Percentiles rank a stretch among this genome's conserved stretches.
Conservation (phyloP, 768 basidiomycete genomes). For the Hypholoma fasciculare region DNA sequence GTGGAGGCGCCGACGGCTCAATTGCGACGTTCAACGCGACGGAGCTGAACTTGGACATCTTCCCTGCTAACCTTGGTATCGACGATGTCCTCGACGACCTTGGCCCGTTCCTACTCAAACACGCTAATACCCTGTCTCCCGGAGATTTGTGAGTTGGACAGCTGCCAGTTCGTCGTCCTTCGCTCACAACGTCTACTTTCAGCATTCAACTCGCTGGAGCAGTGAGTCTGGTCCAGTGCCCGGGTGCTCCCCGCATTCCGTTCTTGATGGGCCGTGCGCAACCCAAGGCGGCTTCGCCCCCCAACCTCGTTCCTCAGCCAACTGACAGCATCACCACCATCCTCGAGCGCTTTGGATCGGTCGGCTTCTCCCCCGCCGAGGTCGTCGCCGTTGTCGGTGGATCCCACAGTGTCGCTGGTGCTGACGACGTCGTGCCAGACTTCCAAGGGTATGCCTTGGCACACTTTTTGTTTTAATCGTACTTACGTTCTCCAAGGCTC, state of each 20-base stretch:
- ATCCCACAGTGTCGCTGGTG: conserved; percentile 18
- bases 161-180: background rate
- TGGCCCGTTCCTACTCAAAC: conserved; percentile 30
- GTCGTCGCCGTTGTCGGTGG: conserved; percentile 34
- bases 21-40: conserved; percentile 44
- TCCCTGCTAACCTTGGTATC: conserved; percentile 43
- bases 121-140: conserved; percentile 31
- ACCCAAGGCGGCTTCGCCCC: conserved; percentile 31
- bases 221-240: conserved; percentile 41
- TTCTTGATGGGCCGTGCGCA: conserved; percentile 39
- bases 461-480: background rate
- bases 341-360: conserved; percentile 33
- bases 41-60: conserved; percentile 40
- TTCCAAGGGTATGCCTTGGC: conserved; percentile 4
- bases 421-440: conserved; percentile 15
- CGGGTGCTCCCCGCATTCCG: conserved; percentile 41
- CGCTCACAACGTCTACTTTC: too few relatives aligned
- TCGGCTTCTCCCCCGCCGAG: conserved; percentile 34
- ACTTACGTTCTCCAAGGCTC: conserved; percentile 19
- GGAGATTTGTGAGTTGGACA: conserved; percentile 44
- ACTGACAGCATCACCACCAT: conserved; percentile 28
- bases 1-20: conserved; percentile 50
- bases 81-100: conserved; percentile 40
- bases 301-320: conserved; percentile 14
- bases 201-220: conserved; percentile 51